Conservation (phyloP, 106 monocot genomes). For the Amphibolis antarctica region DNA sequence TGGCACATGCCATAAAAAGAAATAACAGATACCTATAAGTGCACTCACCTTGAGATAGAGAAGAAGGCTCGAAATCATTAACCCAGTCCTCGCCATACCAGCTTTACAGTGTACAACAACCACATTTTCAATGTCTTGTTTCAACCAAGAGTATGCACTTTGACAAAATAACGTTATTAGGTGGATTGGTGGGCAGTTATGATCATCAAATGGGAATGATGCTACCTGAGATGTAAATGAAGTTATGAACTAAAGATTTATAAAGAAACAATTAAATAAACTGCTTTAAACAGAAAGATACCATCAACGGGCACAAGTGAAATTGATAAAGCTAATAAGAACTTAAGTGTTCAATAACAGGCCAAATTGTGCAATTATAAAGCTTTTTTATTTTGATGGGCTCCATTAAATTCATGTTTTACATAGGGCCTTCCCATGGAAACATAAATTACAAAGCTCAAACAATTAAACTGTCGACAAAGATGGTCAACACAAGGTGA, state of each 20-base stretch:
- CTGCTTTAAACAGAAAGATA: neutral
- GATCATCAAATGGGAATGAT: slow-evolving; percentile 95
- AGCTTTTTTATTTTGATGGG: no score
- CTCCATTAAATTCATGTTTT: no score
- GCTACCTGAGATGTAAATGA: slow-evolving; percentile 51
- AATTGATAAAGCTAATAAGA: no score
- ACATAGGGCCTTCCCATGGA: no score
- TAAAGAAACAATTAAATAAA: neutral
- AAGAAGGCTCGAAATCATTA: slow-evolving; percentile 99
- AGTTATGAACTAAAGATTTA: neutral
- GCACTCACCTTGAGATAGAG: slow-evolving; percentile 75
- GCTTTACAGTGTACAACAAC: slow-evolving; percentile 99
- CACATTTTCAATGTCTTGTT: slow-evolving; percentile 98
- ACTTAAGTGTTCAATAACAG: no score
- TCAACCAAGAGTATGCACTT: slow-evolving; percentile 97
- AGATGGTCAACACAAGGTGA: no score
- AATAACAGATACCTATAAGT: neutral
- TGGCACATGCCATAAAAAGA: no score
- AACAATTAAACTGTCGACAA: no score
- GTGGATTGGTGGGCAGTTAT: slow-evolving; percentile 92
- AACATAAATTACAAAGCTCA: no score
- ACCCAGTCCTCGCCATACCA: slow-evolving; percentile 93
- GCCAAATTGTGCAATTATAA: no score
- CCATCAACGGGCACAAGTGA: neutral
- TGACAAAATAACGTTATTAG: slow-evolving; percentile 85